Evolutionary conservation across 345 rosid species (phyloP), one percentile per base, ranked within the genome.

Genomic region (Cardamine occulta): DNA sequence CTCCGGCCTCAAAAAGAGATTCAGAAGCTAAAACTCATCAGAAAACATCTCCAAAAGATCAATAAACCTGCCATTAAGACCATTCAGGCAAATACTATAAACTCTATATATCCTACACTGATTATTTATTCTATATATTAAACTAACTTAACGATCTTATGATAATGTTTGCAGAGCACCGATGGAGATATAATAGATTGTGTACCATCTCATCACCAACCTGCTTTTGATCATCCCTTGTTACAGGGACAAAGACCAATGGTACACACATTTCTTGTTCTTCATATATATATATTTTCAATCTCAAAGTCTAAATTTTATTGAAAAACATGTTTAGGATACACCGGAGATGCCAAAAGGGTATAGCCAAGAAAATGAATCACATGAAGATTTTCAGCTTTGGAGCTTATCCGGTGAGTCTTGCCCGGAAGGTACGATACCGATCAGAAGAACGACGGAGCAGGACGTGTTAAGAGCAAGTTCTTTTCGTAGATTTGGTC

Each of bases 181-280:
- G 94, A 89, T 72, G 97, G 98, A 51, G 99, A 95, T 84, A 51
- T 68, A 2, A 85, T 95, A 82, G 99, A 95, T 37, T 95, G 99
- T 75, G 86, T 95, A 12, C 73, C 84, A 53, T 79, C 93, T 79
- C 91, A 93, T 82, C 80, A 82, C 45, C 99, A 95, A 60, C 96
- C 89, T 12, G 99, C 98, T 70, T 95, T 93, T 42, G 99, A 95
- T 82, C 94, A 93, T 81, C 93, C 96, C 14, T 67, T 70, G 69
- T 74, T 95, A 71, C 83, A 80, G 56, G 98, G 98, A 42, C 84
- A 84, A 35, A 83, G 74, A 19, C 93, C 96, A 58, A 65, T 85
- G 94, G 98, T 92, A 86, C 34, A 3, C 74, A 24, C 72, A 10
- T 63, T 17, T 67, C 48, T 55, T 51, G 15, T 74, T 54, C 29